Evolutionary conservation across 2,329 filamentous ascomycete genomes (phyloP), one percentile per base, ranked within the genome.

Genomic region (Venturia effusa): DNA sequence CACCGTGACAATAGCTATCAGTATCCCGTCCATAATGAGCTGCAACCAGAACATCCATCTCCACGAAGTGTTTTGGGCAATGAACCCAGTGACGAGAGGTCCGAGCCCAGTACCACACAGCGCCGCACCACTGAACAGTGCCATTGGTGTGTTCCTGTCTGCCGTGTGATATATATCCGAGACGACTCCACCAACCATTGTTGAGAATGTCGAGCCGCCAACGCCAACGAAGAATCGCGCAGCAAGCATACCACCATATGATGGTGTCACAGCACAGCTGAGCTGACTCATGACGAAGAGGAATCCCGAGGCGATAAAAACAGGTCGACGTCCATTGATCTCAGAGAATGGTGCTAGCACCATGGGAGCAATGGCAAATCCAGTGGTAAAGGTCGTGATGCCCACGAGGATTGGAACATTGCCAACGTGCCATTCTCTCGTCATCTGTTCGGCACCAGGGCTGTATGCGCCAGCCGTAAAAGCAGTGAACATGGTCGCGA

Each of bases 31-130:
- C 27, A 83, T 76, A 57, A 96, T 91, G 8, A 85, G 84, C 69
- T 97, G 92, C 34, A 92, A 80, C 81, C 91, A 96, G 73, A 95
- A 96, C 0, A 92, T 84, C 92, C 92, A 96, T 66, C 90, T 84
- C 90, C 90, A 96, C 4, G 76, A 81, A 1, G 84, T 80, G 61
- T 84, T 80, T 41, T 88, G 77, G 0, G 87, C 84, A 66, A 97
- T 84, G 57, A 87, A 84, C 0, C 89, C 84, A 4, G 83, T 83
- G 0, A 92, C 77, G 7, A 96, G 71, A 0, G 92, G 92, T 0
- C 92, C 92, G 0, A 88, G 76, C 0, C 91, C 91, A 0, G 91
- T 95, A 0, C 91, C 93, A 11, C 88, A 81, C 0, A 97, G 77
- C 0, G 91, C 92, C 3, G 81, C 80, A 0, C 88, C 90, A n/a